Conservation (phyloP, 176 grass and related monocot genomes). For the Alloteropsis semialata region DNA sequence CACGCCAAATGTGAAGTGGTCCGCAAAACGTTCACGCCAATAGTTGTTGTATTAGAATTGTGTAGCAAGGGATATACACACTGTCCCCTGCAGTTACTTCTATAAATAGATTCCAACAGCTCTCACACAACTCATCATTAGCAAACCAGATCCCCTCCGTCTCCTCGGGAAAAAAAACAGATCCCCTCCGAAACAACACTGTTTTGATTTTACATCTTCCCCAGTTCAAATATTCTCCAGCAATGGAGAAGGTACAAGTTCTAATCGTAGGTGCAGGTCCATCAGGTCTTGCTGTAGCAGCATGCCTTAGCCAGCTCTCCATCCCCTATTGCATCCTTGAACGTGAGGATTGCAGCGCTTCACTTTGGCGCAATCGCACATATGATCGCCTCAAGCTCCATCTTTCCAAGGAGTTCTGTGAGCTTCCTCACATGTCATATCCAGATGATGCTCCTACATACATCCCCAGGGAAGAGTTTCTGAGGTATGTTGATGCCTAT, state of each 20-base stretch:
- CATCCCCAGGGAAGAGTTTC: constrained; percentile 37
- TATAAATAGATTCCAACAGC: background rate
- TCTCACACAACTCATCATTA: background rate
- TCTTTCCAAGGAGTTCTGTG: constrained; percentile 54
- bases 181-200: background rate
- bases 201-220: background rate
- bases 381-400: constrained; percentile 76
- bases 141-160: background rate
- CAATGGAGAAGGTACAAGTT: constrained; percentile 39
- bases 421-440: constrained; percentile 54
- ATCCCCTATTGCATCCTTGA: constrained; percentile 45
- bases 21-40: background rate
- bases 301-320: constrained; percentile 33
- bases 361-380: constrained; percentile 48
- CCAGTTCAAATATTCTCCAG: background rate
- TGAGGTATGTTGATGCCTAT: constrained; percentile 62
- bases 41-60: background rate
- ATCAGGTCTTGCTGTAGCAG: constrained; percentile 43
- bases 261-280: constrained; percentile 64
- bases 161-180: too few relatives aligned
- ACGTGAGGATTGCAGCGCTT: constrained; percentile 48
- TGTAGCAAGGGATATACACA: background rate
- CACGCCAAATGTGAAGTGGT: background rate
- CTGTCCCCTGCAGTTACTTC: background rate
- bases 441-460: constrained; percentile 37